A percentile compares a stretch with the other conserved stretches of the same genome.
Conservation (phyloP, 1,284 basidiomycete species). For the Ustilago curta region DNA sequence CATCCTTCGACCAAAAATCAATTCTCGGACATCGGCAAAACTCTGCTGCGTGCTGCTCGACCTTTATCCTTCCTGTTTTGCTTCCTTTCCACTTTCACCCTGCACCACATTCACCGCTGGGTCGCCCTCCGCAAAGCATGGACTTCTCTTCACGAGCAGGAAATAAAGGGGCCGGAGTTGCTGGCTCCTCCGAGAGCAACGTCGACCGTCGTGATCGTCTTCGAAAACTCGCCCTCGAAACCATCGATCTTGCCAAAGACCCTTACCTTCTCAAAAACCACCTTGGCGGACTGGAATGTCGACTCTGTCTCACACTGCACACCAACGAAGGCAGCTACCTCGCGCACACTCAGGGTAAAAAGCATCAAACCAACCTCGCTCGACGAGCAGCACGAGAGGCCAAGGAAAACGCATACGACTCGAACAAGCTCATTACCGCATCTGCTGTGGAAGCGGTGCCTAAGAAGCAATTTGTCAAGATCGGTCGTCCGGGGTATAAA, state of each 20-base stretch:
- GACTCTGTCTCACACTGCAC: conserved; percentile 95
- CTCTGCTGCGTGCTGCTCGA: conserved; percentile 9
- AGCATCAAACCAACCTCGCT: conserved; percentile 98
- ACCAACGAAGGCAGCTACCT: conserved; percentile 99
- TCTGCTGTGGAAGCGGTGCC: conserved; percentile 34
- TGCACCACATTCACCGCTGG: background rate
- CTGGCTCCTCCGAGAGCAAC: conserved; percentile 90
- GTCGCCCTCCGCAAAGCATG: conserved; percentile 16
- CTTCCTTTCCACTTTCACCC: background rate
- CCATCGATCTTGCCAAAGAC: conserved; percentile 74
- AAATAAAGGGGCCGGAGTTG: conserved; percentile 69
- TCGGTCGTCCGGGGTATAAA: conserved; percentile 92
- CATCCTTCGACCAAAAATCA: background rate
- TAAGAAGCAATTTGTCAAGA: conserved; percentile 82
- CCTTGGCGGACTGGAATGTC: conserved; percentile 94
- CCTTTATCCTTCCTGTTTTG: background rate
- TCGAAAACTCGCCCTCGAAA: conserved; percentile 80
- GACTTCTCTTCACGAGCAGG: conserved; percentile 70
- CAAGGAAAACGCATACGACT: conserved; percentile 75
- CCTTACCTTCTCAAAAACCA: conserved; percentile 99
- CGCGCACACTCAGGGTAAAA: conserved; percentile 99
- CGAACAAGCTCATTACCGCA: conserved; percentile 74
- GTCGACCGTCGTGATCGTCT: conserved; percentile 94
- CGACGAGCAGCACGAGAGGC: conserved; percentile 94
- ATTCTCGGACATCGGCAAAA: conserved; percentile 27